Evolutionary conservation across 2,329 filamentous ascomycete species (phyloP).

Genomic region (Colletotrichum eremochloae): DNA sequence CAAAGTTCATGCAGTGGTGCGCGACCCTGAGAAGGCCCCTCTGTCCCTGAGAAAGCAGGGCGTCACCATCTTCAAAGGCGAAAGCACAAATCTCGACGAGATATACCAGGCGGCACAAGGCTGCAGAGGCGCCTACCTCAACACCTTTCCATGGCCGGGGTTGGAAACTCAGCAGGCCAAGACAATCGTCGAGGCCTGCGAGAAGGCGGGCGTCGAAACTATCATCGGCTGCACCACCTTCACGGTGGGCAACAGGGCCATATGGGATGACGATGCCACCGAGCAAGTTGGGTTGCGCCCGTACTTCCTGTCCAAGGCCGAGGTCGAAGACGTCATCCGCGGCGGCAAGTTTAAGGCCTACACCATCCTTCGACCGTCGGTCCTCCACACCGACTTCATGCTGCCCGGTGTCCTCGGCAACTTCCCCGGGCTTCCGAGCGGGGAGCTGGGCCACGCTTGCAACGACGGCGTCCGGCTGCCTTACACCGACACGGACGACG

Average conservation of each 20-base stretch:
- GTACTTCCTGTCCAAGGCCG: slow-evolving; percentile 55
- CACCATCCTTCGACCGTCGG: slow-evolving; percentile 51
- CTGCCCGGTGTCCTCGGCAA: slow-evolving; percentile 45
- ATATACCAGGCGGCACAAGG: slow-evolving; percentile 51
- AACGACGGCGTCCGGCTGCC: slow-evolving; percentile 45
- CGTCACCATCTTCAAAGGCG: slow-evolving; percentile 54
- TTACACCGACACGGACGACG: slow-evolving; percentile 49
- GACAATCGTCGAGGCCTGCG: slow-evolving; percentile 49
- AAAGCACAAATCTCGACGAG: slow-evolving; percentile 50
- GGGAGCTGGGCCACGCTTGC: slow-evolving; percentile 47
- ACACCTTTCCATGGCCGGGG: slow-evolving; percentile 47
- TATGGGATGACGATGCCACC: slow-evolving; percentile 46
- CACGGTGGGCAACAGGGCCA: slow-evolving; percentile 33
- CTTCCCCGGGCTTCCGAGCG: slow-evolving; percentile 48
- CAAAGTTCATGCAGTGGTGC: slow-evolving; percentile 54
- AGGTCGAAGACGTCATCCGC: slow-evolving; percentile 52
- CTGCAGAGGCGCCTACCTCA: slow-evolving; percentile 50
- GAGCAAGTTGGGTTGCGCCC: slow-evolving; percentile 41
- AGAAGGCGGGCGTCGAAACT: slow-evolving; percentile 50
- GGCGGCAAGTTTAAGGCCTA: slow-evolving; percentile 48
- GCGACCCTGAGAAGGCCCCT: slow-evolving; percentile 50
- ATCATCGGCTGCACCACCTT: slow-evolving; percentile 48
- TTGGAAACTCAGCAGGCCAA: slow-evolving; percentile 49
- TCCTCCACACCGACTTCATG: slow-evolving; percentile 49
- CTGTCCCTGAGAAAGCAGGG: slow-evolving; percentile 44